Base-by-base conservation (phyloP, 495 filamentous ascomycete species). In the Penicillium subrubescens region DNA sequence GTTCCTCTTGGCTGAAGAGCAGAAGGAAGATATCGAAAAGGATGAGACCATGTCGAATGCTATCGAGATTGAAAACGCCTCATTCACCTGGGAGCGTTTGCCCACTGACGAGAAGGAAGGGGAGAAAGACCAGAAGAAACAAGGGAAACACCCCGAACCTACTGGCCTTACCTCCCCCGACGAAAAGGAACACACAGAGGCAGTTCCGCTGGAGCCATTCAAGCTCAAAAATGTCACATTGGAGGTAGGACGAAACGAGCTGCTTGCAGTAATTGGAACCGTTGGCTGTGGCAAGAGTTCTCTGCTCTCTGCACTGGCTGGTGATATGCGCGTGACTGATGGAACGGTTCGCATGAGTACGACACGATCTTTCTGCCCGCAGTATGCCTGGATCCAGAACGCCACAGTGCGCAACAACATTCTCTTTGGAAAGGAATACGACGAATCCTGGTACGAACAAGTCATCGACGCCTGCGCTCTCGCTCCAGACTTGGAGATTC, bases 371-470 rank as follows among this genome's bases (percentile, higher is more conserved):
- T 97, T 96, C 67, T 99, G 95, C 68, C 93, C 95, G 0, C 95
- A 99, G 70, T 96, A 95, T 71, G 91, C 95, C 4, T 99, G 95
- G 95, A 97, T 99, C 52, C 94, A 97, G 70, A 99, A 97, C 68
- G 81, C 92, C 0, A 90, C 88, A 15, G 88, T 97, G 6, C 87
- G 84, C 61, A 85, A 96, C 57, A 99, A 99, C 67, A 95, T 99
- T 60, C 71, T 96, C 2, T 97, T 99, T 67, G 94, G 94, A 2
- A 92, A 90, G 68, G 86, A 70, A 1, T 82, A 74, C 48, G 77
- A 88, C 41, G 65, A 80, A 29, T 57, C 51, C 15, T 83, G 86
- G 78, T 91, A 90, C 63, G 75, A 82, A 21, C 63, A 81, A 39
- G 87, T 90, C 3, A 61, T 88, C 14, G 78, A 87, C 41, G 83